Conservation (phyloP, 1,139 yeast species). For the Pichiaceae sp. region DNA sequence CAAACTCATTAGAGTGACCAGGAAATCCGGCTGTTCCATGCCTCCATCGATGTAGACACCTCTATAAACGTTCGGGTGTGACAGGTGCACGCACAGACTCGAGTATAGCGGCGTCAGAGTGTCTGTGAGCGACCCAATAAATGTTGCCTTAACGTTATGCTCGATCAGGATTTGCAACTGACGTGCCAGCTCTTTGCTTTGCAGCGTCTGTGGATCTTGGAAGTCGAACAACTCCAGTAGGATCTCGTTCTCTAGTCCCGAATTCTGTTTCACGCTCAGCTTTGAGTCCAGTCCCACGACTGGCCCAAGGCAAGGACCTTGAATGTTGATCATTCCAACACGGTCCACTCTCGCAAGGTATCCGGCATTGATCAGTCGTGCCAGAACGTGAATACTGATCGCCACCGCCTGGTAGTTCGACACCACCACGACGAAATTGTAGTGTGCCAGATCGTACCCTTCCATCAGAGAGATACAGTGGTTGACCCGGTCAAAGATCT, state of each 20-base stretch:
- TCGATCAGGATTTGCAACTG: conserved; percentile 29
- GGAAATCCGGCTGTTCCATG: conserved; percentile 38
- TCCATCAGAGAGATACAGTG: conserved; percentile 29
- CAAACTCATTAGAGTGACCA: conserved; percentile 37
- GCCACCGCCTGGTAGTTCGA: conserved; percentile 40
- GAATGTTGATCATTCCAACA: conserved; percentile 37
- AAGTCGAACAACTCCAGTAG: conserved; percentile 41
- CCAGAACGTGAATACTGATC: conserved; percentile 35
- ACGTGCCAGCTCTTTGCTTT: conserved; percentile 26
- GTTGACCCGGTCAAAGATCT: conserved; percentile 33
- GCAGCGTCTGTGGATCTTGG: conserved; percentile 30
- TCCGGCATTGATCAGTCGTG: conserved; percentile 25
- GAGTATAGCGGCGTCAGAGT: conserved; percentile 38
- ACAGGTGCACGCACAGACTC: conserved; percentile 33
- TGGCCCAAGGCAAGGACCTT: conserved; percentile 40
- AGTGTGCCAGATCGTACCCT: conserved; percentile 32
- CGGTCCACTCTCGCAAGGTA: conserved; percentile 16
- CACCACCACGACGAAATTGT: conserved; percentile 37
- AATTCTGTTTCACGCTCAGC: conserved; percentile 38
- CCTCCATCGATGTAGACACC: conserved; percentile 27
- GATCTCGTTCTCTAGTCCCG: conserved; percentile 38
- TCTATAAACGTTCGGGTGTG: conserved; percentile 49
- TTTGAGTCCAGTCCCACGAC: conserved; percentile 35
- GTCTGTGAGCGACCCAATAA: conserved; percentile 39
- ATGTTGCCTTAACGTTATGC: conserved; percentile 40